Evolutionary conservation across 192 early-diverging fungal species (phyloP), one percentile per base, ranked within the genome.

Genomic region (Spizellomyces sp.): DNA sequence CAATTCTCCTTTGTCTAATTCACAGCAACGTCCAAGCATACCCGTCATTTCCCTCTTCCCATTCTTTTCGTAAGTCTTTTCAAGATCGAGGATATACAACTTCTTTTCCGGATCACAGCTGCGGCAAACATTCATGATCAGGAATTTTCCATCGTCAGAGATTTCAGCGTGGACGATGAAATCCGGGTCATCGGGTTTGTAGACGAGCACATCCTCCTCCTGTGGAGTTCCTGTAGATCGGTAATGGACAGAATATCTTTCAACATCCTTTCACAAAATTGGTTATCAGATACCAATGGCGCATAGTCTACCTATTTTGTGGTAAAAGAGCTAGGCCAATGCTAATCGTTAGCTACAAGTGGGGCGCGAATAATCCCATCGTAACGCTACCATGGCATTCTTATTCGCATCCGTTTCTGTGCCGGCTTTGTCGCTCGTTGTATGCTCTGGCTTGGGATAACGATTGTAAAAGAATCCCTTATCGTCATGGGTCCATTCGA

Each of bases 391-490:
- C 80, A 60, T 71, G 5, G 82, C 57, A 64, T 88, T 79, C 48
- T 60, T 56, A 56, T 83, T 83, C 46, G 59, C 15, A 45, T 85
- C 81, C 7, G 86, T 90, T 63, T 90, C 88, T 1, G 86, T 90
- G 36, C 89, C 89, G 22, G 80, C 83, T 48, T 81, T 78, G 64
- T 82, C 67, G 8, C 41, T 59, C 22, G 73, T 66, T 17, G 58
- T 59, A 22, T 68, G 47, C 8, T 27, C 36, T 1, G 80, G 83
- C 44, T 83, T 73, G 36, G 85, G 80, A 57, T 83, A 90, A 22
- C 80, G 71, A 15, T 59, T 67, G 69, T 92, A 92, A 68, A 90
- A 90, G 69, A 90, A 90, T 0, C 91, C 91, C 64, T 78, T 81
- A 27, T 92, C 90, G 70, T 92, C 90, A 52, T 86, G 79, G 6